Conservation (phyloP, 2,329 filamentous ascomycete genomes). For the Diaporthe caulivora region DNA sequence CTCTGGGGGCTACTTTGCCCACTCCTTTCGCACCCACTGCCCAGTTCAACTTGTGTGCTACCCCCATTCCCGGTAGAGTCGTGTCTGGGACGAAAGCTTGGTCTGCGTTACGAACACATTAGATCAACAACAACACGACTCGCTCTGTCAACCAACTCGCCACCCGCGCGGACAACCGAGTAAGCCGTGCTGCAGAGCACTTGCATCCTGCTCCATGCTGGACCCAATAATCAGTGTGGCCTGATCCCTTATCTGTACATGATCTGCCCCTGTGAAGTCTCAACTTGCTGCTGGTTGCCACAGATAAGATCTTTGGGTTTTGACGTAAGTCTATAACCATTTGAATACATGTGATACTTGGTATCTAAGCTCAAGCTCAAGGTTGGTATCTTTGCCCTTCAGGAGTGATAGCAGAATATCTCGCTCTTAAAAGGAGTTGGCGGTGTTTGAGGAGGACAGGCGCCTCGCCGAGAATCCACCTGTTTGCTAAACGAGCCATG, state of each 20-base stretch:
- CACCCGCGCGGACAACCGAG: background rate
- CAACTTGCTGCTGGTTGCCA: background rate
- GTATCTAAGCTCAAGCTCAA: background rate
- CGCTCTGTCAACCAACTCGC: background rate
- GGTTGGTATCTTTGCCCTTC: no score
- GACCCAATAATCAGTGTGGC: background rate
- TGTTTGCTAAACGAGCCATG: background rate
- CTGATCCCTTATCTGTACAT: background rate
- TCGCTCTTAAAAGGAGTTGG: conserved; percentile 1
- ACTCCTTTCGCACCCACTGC: no score
- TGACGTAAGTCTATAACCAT: background rate
- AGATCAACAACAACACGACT: conserved; percentile 13
- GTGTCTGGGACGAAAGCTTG: background rate
- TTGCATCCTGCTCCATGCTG: background rate
- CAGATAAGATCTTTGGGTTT: background rate
- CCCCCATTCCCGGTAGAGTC: background rate
- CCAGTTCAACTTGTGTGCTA: background rate
- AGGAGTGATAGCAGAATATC: conserved; percentile 12
- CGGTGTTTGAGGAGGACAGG: background rate
- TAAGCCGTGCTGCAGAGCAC: background rate
- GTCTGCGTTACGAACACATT: background rate
- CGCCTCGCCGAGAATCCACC: background rate
- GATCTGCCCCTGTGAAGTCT: background rate
- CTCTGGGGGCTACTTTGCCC: no score
- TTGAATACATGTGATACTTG: background rate